Conservation (phyloP, 2,329 filamentous ascomycete species). For the Ophiocordyceps camponoti-leonardi region DNA sequence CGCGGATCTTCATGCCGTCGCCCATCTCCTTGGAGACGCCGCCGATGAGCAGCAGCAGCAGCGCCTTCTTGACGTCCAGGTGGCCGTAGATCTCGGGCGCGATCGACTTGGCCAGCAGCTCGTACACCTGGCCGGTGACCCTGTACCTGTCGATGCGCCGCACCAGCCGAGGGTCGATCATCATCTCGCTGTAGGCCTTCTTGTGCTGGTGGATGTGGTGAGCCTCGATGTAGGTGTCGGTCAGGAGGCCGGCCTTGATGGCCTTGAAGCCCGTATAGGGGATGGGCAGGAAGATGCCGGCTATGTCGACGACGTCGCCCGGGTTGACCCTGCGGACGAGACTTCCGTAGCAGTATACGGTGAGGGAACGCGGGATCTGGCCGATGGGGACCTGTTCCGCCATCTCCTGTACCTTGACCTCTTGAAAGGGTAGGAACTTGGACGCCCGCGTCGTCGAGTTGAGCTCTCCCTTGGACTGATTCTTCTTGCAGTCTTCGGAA, state of each 20-base stretch:
- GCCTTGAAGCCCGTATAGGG: conserved; percentile 99
- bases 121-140: conserved; percentile 81
- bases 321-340: conserved; percentile 78
- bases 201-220: conserved; percentile 93
- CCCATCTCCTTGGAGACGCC: conserved; percentile 94
- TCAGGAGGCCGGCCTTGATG: conserved; percentile 87
- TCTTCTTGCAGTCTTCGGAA: conserved; percentile 75
- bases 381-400: conserved; percentile 98
- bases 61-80: conserved; percentile 91
- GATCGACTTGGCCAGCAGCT: conserved; percentile 88
- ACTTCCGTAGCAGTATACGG: conserved; percentile 74
- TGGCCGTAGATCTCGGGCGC: conserved; percentile 96
- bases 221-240: conserved; percentile 91
- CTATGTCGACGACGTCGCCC: conserved; percentile 84
- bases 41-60: conserved; percentile 87
- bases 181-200: conserved; percentile 89
- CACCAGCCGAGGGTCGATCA: conserved; percentile 63
- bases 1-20: conserved; percentile 96
- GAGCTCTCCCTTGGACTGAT: conserved; percentile 84
- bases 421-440: conserved; percentile 94
- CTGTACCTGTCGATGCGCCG: conserved; percentile 74
- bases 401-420: conserved; percentile 97
- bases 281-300: conserved; percentile 89
- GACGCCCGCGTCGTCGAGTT: conserved; percentile 91
- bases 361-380: conserved; percentile 85